These are phyloP conservation scores for Trichoderma citrinoviride DNA, from an alignment of 2,329 filamentous ascomycete species.

Conservation along the genomic window DNA sequence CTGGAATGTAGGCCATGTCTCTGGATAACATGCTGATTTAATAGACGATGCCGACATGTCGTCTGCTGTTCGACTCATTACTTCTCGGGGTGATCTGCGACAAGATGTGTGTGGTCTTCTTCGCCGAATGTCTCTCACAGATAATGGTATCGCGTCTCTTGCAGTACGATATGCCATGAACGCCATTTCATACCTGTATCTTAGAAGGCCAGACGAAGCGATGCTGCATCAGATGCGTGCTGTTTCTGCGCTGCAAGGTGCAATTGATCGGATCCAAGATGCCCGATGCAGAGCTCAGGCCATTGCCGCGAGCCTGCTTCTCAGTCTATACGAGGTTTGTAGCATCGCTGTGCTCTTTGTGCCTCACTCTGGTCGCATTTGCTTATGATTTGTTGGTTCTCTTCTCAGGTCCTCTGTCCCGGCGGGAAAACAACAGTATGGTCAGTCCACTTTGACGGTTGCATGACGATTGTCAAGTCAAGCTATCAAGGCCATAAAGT, in stretches of 20 bases:
- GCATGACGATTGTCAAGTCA: slow-evolving; percentile 15
- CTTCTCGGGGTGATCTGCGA: slow-evolving; percentile 17
- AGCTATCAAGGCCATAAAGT: slow-evolving; percentile 8
- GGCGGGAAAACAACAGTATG: slow-evolving; percentile 10
- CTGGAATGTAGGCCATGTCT: too few species aligned
- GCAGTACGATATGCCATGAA: slow-evolving; percentile 20
- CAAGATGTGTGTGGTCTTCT: slow-evolving; percentile 19
- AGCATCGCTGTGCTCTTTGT: not conserved
- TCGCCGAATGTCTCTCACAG: slow-evolving; percentile 14
- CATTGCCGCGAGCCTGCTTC: slow-evolving; percentile 20
- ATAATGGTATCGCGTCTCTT: slow-evolving; percentile 17
- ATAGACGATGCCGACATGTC: slow-evolving; percentile 7
- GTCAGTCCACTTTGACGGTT: slow-evolving; percentile 19
- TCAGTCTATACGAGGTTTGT: slow-evolving; percentile 20
- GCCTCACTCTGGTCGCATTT: not conserved
- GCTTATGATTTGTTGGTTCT: not conserved
- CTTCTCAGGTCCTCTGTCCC: slow-evolving; percentile 7
- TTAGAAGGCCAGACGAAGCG: slow-evolving; percentile 4
- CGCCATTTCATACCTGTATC: slow-evolving; percentile 17
- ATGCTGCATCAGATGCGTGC: slow-evolving; percentile 15
- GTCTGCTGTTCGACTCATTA: slow-evolving; percentile 18
- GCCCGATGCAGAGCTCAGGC: slow-evolving; percentile 13
- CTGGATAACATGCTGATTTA: not conserved
- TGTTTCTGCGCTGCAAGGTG: slow-evolving; percentile 7
- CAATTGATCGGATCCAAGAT: slow-evolving; percentile 4